phyloP scores from a whole-genome alignment of 345 rosid species.

The Theobroma cacao region DNA sequence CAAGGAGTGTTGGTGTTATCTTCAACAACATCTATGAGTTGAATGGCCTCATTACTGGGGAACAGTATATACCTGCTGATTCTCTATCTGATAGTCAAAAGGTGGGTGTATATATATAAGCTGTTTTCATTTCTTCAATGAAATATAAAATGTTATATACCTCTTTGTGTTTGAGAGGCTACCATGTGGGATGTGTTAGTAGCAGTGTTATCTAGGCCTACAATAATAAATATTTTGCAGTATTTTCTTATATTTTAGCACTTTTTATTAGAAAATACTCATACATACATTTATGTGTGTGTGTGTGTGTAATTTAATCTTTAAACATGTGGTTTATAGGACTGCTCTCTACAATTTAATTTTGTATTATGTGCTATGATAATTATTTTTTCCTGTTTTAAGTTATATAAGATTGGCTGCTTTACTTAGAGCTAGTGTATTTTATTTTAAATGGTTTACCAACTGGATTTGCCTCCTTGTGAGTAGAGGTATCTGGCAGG shows the following conservation, averaged over 20 bases:
- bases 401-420: background rate
- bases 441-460: background rate
- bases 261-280: background rate
- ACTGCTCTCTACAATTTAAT: background rate
- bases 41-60: conserved; percentile 84
- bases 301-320: background rate
- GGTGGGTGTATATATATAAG: conserved; percentile 38
- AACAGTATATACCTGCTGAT: conserved; percentile 75
- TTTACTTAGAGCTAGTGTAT: background rate
- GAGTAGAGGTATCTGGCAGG: background rate
- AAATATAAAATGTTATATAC: background rate
- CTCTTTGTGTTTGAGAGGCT: background rate
- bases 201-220: background rate
- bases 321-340: background rate
- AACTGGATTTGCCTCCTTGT: background rate
- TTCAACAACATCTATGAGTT: conserved; percentile 86
- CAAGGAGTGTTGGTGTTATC: conserved; percentile 71
- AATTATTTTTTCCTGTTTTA: background rate
- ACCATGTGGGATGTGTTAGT: background rate
- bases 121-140: background rate
- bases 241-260: background rate
- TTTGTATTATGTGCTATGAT: background rate
- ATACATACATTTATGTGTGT: background rate
- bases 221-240: background rate
- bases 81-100: conserved; percentile 86